Evolutionary conservation across 208 protist species (phyloP).

Genomic region (Wallacemonas sp.): DNA sequence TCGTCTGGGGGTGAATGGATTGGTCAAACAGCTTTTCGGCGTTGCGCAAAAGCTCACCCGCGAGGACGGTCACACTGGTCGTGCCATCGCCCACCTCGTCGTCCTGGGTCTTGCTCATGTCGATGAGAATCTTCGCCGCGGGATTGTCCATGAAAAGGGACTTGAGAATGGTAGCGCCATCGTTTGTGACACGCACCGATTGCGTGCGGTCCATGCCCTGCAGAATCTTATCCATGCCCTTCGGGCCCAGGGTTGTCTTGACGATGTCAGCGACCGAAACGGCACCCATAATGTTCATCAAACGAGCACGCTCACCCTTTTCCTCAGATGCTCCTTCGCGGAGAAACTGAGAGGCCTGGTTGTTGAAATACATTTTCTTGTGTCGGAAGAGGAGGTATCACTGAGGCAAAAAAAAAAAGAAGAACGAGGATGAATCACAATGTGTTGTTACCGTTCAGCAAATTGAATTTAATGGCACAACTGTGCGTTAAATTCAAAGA

Average conservation of each 20-base stretch:
- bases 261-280: conserved; percentile 96
- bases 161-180: conserved; percentile 99
- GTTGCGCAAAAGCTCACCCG: conserved; percentile 98
- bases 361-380: conserved; percentile 69
- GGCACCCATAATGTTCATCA: conserved; percentile 93
- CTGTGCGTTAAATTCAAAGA: neutral
- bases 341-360: conserved; percentile 81
- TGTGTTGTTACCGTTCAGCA: neutral
- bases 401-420: conserved; percentile 10
- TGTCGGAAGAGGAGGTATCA: neutral
- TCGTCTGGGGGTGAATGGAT: conserved; percentile 99
- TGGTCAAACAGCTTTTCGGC: conserved; percentile 97
- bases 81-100: conserved; percentile 99
- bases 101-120: conserved; percentile 99
- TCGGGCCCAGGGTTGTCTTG: conserved; percentile 99
- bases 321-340: conserved; percentile 89
- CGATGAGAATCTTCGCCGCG: conserved; percentile 98
- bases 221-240: conserved; percentile 99
- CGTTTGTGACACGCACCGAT: conserved; percentile 98
- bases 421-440: conserved; percentile 9
- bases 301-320: conserved; percentile 91
- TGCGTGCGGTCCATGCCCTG: conserved; percentile 79
- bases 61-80: conserved; percentile 98
- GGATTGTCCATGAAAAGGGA: conserved; percentile 98
- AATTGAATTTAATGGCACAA: too few relatives aligned